Percentiles rank a stretch among this genome's conserved stretches.
Conservation (phyloP, 306 rosid species). For the Carpinus fangiana region DNA sequence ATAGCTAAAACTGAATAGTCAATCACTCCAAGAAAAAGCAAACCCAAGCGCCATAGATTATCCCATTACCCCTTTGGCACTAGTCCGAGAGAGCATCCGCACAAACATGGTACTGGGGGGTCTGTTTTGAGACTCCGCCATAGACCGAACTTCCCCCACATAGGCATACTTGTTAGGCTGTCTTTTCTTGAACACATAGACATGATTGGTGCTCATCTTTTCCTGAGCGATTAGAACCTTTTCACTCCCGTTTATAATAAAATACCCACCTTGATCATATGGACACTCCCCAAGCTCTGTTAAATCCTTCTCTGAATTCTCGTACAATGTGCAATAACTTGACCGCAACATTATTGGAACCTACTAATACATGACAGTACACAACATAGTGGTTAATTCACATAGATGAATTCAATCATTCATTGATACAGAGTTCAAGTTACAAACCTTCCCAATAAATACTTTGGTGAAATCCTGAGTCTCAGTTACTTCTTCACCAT, state of each 20-base stretch:
- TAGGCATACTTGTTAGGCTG: slow-evolving; percentile 92
- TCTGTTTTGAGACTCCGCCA: slow-evolving; percentile 98
- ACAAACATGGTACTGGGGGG: slow-evolving; percentile 98
- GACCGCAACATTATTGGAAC: slow-evolving; percentile 98
- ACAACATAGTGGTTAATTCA: not conserved
- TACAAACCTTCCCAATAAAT: slow-evolving; percentile 85
- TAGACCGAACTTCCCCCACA: slow-evolving; percentile 95
- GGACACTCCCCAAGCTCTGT: slow-evolving; percentile 96
- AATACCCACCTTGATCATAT: slow-evolving; percentile 92
- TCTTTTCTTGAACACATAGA: slow-evolving; percentile 88
- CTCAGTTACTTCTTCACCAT: slow-evolving; percentile 89
- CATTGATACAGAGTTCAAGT: not conserved
- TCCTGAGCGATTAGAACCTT: slow-evolving; percentile 94
- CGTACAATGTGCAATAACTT: slow-evolving; percentile 87
- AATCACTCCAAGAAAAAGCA: slow-evolving; percentile 12
- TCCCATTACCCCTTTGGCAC: slow-evolving; percentile 86
- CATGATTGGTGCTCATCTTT: slow-evolving; percentile 95
- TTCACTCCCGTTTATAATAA: slow-evolving; percentile 84
- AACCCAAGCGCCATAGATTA: not conserved
- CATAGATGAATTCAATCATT: not conserved
- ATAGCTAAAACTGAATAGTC: slow-evolving; percentile 2
- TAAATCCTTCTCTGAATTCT: slow-evolving; percentile 94
- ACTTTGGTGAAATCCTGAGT: slow-evolving; percentile 95
- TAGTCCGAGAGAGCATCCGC: slow-evolving; percentile 89
- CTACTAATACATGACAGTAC: slow-evolving; percentile 32